Evolutionary conservation across 495 filamentous ascomycete species (phyloP), one percentile per base, ranked within the genome.

Genomic region (Aspergillus affinis): DNA sequence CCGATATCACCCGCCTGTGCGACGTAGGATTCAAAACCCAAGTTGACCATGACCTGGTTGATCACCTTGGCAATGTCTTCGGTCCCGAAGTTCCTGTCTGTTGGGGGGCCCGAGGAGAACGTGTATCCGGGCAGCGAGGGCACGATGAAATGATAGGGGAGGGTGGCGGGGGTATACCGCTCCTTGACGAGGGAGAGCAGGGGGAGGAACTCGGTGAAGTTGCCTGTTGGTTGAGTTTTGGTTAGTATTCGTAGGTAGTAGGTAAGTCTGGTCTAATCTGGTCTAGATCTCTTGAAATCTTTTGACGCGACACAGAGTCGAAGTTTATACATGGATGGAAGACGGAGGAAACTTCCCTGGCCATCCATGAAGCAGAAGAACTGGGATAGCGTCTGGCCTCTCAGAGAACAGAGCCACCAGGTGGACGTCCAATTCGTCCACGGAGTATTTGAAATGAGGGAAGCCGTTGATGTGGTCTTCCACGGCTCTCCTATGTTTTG

Each of bases 1-100:
- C 88, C 88, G 49, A 89, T 78, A 63, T 91, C 87, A 18, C 88
- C 88, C 2, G 88, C 88, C 62, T 89, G 84, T 0, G 78, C 81
- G 29, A 90, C 70, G 65, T 90, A 90, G 3, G 82, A 69, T 8
- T 69, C 75, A 55, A 90, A 87, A 0, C 86, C 86, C 3, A 89
- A 68, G 20, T 75, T 72, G 13, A 70, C 69, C 85, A 90, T 88
- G 6, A 90, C 63, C 44, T 79, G 67, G 68, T 90, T 69, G 8
- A 88, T 58, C 5, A 87, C 65, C 18, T 74, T 71, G 10, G 82
- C 72, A 2, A 76, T 69, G 21, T 81, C 76, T 0, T 62, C 20
- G 2, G 75, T 65, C 7, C 50, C 68, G 55, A 82, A 83, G 56
- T 88, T 72, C 8, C 63, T 66, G 50, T 83, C 73, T 7, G 83